phyloP scores from a whole-genome alignment of 768 basidiomycete genomes.

The Termitomyces sp. region DNA sequence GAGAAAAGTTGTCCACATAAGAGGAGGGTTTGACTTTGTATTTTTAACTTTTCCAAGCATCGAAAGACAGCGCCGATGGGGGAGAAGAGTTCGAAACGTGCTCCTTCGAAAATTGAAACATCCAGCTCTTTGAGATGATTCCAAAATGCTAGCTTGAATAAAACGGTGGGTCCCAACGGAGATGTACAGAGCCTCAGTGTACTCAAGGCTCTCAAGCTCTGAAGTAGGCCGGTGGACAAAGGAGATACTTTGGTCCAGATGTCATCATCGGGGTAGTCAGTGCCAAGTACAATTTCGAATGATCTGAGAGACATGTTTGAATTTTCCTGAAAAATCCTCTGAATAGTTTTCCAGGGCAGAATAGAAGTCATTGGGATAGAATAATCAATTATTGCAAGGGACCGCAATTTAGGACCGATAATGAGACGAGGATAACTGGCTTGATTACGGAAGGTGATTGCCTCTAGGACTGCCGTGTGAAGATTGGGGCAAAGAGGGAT shows the following conservation, averaged over 20 bases:
- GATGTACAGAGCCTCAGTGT: too few relatives aligned
- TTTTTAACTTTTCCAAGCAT: neutral
- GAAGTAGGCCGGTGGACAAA: neutral
- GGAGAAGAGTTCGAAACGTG: neutral
- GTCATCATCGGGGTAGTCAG: neutral
- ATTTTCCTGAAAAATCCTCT: neutral
- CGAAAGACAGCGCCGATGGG: neutral
- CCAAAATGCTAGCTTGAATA: neutral
- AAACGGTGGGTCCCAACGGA: too few relatives aligned
- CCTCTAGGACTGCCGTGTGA: neutral
- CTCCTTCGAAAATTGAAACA: neutral
- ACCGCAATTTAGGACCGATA: neutral
- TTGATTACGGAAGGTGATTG: neutral
- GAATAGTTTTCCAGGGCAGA: neutral
- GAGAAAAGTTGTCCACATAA: neutral
- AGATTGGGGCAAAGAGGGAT: neutral
- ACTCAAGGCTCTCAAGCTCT: neutral
- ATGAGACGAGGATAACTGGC: neutral
- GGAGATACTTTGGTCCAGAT: neutral
- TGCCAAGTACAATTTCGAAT: neutral
- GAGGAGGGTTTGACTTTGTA: neutral
- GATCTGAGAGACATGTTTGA: too few relatives aligned
- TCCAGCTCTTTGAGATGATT: neutral
- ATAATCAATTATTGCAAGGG: neutral
- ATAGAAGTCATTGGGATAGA: neutral